Percentiles rank a stretch among this genome's conserved stretches.
Conservation (phyloP, 1,139 yeast species). For the Candida sp. region DNA sequence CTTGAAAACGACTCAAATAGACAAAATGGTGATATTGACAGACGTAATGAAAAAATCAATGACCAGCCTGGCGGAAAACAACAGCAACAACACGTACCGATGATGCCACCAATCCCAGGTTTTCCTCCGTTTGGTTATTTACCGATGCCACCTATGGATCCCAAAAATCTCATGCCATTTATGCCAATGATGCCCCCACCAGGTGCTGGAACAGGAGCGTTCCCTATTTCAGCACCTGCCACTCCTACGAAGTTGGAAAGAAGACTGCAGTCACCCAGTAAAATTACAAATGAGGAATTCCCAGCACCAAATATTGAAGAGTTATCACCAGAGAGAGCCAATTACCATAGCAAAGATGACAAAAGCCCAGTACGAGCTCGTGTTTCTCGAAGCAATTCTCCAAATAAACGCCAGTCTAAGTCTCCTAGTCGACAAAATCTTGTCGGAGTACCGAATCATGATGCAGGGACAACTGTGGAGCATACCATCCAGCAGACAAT, state of each 20-base stretch:
- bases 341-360: too few relatives aligned
- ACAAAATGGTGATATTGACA: background rate
- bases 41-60: background rate
- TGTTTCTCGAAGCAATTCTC: background rate
- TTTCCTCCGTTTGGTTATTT: background rate
- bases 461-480: background rate
- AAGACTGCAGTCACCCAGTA: background rate
- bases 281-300: background rate
- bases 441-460: background rate
- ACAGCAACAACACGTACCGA: background rate
- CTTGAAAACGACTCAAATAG: too few relatives aligned
- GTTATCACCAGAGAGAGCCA: background rate
- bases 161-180: slow-evolving; percentile 3
- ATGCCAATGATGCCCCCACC: slow-evolving; percentile 6
- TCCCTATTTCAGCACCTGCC: background rate
- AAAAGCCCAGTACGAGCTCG: background rate
- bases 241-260: background rate
- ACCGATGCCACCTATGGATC: background rate
- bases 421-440: background rate
- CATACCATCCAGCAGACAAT: background rate
- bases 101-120: background rate
- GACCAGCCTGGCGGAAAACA: background rate
- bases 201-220: slow-evolving; percentile 2
- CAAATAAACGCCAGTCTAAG: background rate
- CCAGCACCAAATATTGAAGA: background rate